Evolutionary conservation across 225 moss, liverwort and hornwort genomes (phyloP), one percentile per base, ranked within the genome.

Genomic region (Pleurozium schreberi): DNA sequence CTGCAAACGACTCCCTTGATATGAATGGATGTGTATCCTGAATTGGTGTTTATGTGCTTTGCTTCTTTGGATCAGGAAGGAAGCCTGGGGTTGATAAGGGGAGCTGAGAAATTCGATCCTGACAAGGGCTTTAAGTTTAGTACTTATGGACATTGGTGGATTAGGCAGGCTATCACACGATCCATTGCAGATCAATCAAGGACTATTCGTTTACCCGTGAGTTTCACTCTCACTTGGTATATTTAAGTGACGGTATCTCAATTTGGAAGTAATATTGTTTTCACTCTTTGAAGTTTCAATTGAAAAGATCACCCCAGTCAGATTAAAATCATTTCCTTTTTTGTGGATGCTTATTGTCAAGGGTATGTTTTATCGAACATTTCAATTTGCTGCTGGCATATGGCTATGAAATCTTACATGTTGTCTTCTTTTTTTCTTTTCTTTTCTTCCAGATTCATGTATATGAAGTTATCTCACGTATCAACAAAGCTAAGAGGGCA

Each of bases 131-230:
- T 95, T 86, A 98, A 98, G 93, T 97, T 98, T 78, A 97, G 97
- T 88, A 98, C 98, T n/a, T 98, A 98, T 59, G 98, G 95, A 23
- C 96, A 97, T 79, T 98, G 98, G 98, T 98, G 98, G 98, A 98
- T 98, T 91, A 95, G 98, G 81, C 98, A 98, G 92, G 98, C 98
- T 84, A 92, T 98, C 25, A 97, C 96, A 15, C 91, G 98, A 85
- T 93, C 98, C 85, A 97, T 98, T 90, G 96, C 97, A 18, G 97
- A 97, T 89, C 97, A 98, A 87, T 97, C 97, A 85, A 93, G 98
- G 85, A 97, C 80, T 83, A 94, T 98, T 82, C 98, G 98, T 69
- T 92, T 98, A 81, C 98, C 98, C 50, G 95, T 96, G 86, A 91
- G 94, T 89, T 67, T 81, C 74, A 63, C 62, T 67, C 31, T 31